Conservation (phyloP, 2,329 filamentous ascomycete genomes). For the Colletotrichum karsti region DNA sequence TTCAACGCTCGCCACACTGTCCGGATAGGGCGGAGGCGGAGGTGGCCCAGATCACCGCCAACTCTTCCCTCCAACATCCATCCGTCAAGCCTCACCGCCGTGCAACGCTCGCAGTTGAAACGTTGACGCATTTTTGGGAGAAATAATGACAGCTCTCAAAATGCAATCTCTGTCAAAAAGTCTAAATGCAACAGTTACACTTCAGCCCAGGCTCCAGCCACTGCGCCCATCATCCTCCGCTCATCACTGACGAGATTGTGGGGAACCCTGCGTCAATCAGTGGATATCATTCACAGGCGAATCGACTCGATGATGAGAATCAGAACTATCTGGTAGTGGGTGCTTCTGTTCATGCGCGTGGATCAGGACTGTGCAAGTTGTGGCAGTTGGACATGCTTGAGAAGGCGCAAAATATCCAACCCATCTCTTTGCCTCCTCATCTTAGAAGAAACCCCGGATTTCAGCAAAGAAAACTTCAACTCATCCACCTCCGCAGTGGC, state of each 20-base stretch:
- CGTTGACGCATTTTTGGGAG: not conserved
- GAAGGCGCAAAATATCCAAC: too few species aligned
- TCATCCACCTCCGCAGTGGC: too few species aligned
- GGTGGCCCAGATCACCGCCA: too few species aligned
- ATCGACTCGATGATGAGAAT: not conserved
- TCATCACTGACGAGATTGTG: not conserved
- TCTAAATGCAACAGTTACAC: not conserved
- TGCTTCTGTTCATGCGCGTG: too few species aligned
- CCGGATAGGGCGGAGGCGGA: not conserved
- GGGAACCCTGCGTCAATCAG: not conserved
- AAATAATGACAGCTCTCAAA: not conserved
- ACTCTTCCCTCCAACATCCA: not conserved
- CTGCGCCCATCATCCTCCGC: not conserved
- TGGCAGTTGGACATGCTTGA: too few species aligned
- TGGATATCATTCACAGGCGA: not conserved
- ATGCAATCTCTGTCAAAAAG: not conserved
- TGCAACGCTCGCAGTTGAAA: not conserved
- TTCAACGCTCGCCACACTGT: not conserved
- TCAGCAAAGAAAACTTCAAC: too few species aligned
- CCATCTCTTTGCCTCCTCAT: too few species aligned
- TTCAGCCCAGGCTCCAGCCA: not conserved
- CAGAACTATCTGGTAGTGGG: not conserved
- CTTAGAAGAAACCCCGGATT: too few species aligned
- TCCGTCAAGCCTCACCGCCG: constrained; percentile 7
- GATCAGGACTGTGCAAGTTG: too few species aligned